Evolutionary conservation across 495 filamentous ascomycete species (phyloP).

Genomic region (Trichoderma asperelloides): DNA sequence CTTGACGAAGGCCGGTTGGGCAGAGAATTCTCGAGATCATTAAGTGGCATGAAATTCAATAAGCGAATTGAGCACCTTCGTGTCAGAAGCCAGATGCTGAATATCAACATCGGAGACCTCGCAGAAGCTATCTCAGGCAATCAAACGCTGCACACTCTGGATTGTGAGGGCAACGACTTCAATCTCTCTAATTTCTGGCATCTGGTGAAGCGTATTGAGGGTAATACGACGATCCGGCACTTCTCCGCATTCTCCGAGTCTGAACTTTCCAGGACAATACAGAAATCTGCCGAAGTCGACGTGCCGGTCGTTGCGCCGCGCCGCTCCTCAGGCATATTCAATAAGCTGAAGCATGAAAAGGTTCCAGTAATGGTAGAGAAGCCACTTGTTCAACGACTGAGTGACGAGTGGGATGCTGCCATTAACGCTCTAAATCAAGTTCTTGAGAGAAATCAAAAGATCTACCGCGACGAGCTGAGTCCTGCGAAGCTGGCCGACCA

Average conservation of each 20-base stretch:
- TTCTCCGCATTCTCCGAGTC: conserved; percentile 19
- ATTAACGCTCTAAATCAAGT: background rate
- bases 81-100: conserved; percentile 53
- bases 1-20: conserved; percentile 81
- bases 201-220: conserved; percentile 21
- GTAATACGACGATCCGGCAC: conserved; percentile 19
- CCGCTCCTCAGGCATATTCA: background rate
- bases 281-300: conserved; percentile 6
- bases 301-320: background rate
- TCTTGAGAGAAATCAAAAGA: conserved; percentile 3
- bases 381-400: conserved; percentile 1
- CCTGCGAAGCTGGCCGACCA: background rate
- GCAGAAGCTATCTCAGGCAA: conserved; percentile 31
- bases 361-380: background rate
- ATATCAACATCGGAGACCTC: conserved; percentile 40
- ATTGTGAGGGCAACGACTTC: conserved; percentile 32
- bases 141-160: conserved; percentile 24
- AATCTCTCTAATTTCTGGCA: conserved; percentile 28
- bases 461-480: background rate
- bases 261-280: conserved; percentile 10
- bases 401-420: conserved; percentile 7
- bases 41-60: conserved; percentile 71
- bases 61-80: conserved; percentile 62
- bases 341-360: conserved; percentile 3
- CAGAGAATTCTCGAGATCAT: conserved; percentile 66